Base-by-base conservation (phyloP, 164 flowering plant species). In the Kalanchoe fedtschenkoi region DNA sequence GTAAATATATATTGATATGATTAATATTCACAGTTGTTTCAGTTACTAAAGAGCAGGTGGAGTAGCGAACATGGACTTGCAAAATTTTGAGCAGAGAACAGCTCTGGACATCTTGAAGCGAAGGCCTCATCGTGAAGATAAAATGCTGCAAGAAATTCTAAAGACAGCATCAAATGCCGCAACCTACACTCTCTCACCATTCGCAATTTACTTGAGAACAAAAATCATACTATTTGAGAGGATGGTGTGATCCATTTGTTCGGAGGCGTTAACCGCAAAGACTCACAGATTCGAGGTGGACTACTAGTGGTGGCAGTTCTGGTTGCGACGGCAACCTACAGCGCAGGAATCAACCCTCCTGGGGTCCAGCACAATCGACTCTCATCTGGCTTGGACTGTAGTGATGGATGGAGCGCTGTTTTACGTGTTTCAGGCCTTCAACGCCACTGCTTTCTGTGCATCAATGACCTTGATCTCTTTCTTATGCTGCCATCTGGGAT, bases 241-340 rank as follows among this genome's bases (percentile, higher is more conserved):
- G 21, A 11, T 53, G 30, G 17, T 62, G 17, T 62, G n/a, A 10
- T 43, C 19, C 10, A 19, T 6, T 29, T 62, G 41, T 6, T 63
- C 4, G 38, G 3, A 16, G 39, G 44, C 15, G 16, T 17, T 4
- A 15, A 14, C 22, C 3, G 6, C 29, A 47, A 34, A 19, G 29
- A 58, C 17, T 34, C 35, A 14, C 54, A 54, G 5, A 33, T 30
- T 3, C 64, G 65, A 9, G 58, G 54, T 32, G 65, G 37, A 4
- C 10, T 67, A 0, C 58, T 71, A 16, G 70, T 71, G 15, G 67
- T 71, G 5, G 56, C 70, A 0, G 67, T 35, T 0, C 53, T 66
- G 4, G 67, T 64, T 10, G 68, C 62, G 14, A 61, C 74, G 0
- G 62, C 68, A 30, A 64, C 70, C 1, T 67, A 53, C 62, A 70